Conservation (phyloP, 768 basidiomycete genomes). For the Ephemerocybe angulata region DNA sequence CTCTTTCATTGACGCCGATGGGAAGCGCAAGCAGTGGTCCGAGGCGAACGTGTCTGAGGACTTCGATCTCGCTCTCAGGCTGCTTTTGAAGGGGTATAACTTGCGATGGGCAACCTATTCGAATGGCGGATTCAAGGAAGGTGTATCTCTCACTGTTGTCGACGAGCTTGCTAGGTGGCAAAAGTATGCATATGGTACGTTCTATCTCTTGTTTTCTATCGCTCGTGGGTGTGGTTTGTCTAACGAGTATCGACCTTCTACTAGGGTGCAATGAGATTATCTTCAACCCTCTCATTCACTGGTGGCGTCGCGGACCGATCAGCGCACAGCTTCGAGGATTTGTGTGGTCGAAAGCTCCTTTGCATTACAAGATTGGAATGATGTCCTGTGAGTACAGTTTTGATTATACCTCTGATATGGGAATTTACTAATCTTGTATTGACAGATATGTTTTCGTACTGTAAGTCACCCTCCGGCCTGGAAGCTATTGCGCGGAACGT, state of each 20-base stretch:
- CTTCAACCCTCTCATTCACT: constrained; percentile 77
- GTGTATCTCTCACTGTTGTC: constrained; percentile 79
- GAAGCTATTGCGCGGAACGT: background rate
- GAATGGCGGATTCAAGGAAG: constrained; percentile 84
- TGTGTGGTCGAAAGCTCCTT: constrained; percentile 70
- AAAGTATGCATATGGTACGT: constrained; percentile 58
- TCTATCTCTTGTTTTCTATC: background rate
- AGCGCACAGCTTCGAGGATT: constrained; percentile 69
- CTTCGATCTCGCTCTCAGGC: constrained; percentile 70
- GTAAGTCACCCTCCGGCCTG: constrained; percentile 23
- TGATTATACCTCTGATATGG: background rate
- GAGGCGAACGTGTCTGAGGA: constrained; percentile 81
- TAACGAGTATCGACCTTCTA: constrained; percentile 11
- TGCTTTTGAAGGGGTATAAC: constrained; percentile 68
- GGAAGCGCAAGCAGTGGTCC: constrained; percentile 64
- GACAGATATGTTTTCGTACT: constrained; percentile 47
- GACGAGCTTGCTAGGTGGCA: constrained; percentile 93
- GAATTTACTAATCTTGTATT: background rate
- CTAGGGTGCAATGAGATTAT: constrained; percentile 70
- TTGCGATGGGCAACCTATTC: constrained; percentile 84
- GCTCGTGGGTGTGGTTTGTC: constrained; percentile 2
- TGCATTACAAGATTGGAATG: constrained; percentile 82
- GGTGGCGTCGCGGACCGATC: constrained; percentile 78
- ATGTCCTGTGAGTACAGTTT: constrained; percentile 51
- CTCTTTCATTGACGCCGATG: constrained; percentile 64